Conservation (phyloP, 2,329 filamentous ascomycete species). For the Talaromyces albobiverticillius region DNA sequence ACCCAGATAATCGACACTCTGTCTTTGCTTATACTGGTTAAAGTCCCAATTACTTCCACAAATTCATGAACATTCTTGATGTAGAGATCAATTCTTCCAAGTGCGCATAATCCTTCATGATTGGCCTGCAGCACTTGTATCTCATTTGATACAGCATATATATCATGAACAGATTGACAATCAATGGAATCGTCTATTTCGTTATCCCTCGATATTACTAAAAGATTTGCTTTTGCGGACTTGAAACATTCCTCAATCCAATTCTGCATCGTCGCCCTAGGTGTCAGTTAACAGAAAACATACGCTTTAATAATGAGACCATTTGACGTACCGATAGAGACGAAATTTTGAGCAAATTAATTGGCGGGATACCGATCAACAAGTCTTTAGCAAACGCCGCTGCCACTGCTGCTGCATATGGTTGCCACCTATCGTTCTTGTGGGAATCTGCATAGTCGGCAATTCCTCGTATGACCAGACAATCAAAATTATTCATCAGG, state of each 20-base stretch:
- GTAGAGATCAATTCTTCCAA: conserved; percentile 1
- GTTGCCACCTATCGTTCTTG: neutral
- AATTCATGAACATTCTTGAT: conserved; percentile 3
- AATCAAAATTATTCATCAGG: neutral
- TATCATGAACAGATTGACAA: conserved; percentile 3
- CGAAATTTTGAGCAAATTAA: no score
- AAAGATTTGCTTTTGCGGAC: conserved; percentile 1
- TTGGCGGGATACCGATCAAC: no score
- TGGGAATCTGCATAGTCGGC: neutral
- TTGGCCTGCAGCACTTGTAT: conserved; percentile 1
- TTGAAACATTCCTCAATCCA: conserved; percentile 2
- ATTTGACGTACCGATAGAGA: no score
- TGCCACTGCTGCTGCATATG: neutral
- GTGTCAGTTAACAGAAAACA: neutral
- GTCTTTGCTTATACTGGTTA: conserved; percentile 3
- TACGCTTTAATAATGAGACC: neutral
- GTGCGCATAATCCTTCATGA: conserved; percentile 4
- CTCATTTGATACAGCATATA: conserved; percentile 2
- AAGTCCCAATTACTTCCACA: conserved; percentile 2
- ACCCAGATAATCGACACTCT: conserved; percentile 3
- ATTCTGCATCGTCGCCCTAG: neutral
- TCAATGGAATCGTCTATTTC: conserved; percentile 4
- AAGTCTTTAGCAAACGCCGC: neutral
- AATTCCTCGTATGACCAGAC: neutral
- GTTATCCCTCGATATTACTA: conserved; percentile 1